A percentile compares a stretch with the other conserved stretches of the same genome.
These are phyloP conservation scores for Nicotiana noctiflora DNA, from an alignment of 257 asterid species.

Conservation along the genomic window DNA sequence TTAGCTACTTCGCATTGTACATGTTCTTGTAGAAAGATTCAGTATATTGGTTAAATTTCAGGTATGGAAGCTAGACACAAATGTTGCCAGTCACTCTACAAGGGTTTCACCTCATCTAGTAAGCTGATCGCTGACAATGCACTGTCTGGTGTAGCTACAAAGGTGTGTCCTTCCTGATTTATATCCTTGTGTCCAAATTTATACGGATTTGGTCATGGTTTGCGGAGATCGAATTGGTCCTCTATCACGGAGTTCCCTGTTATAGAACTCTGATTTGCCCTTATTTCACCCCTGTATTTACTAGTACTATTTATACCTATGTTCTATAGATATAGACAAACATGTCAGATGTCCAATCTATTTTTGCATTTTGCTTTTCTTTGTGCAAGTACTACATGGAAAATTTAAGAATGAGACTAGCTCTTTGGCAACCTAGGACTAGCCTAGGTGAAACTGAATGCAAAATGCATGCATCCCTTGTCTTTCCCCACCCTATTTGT, in stretches of 20 bases:
- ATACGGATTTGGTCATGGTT: not conserved
- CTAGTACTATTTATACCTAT: not conserved
- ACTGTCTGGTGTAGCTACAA: constrained; percentile 39
- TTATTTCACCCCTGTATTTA: not conserved
- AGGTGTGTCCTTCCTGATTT: constrained; percentile 37
- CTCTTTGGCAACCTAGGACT: not conserved
- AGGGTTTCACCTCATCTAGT: constrained; percentile 43
- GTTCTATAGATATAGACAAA: not conserved
- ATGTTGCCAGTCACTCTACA: constrained; percentile 70
- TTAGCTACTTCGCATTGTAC: not conserved
- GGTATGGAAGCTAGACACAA: constrained; percentile 96
- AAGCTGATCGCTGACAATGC: constrained; percentile 54
- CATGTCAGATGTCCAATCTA: not conserved
- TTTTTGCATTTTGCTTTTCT: not conserved
- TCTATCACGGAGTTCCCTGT: not conserved
- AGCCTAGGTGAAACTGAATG: not conserved
- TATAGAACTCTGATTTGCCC: not conserved
- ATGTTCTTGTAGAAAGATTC: not conserved
- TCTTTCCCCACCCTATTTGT: not conserved
- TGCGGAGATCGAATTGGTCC: not conserved
- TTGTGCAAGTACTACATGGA: not conserved
- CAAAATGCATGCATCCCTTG: not conserved
- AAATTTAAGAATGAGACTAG: not conserved
- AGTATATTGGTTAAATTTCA: constrained; percentile 22
- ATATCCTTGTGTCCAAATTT: not conserved